Conservation (phyloP, 2,329 filamentous ascomycete species). For the Fusarium chaquense region DNA sequence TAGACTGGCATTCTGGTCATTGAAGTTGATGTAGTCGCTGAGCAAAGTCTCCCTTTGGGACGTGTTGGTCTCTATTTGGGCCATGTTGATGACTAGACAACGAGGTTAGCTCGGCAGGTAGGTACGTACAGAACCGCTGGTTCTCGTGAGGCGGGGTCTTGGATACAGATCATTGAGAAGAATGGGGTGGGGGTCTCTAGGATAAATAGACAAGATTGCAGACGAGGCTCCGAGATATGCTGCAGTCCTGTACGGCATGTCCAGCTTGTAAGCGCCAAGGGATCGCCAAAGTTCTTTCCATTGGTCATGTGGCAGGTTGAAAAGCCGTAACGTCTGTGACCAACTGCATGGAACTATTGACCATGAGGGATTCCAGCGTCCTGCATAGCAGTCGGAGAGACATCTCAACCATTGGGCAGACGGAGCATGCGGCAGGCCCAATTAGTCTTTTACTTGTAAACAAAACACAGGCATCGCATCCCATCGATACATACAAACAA, state of each 20-base stretch:
- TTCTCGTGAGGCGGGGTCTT: rapidly evolving
- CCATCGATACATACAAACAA: neutral
- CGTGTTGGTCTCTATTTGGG: neutral
- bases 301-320: neutral
- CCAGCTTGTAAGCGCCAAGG: neutral
- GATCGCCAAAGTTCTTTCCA: neutral
- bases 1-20: neutral
- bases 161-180: neutral
- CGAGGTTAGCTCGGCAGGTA: no score
- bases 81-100: neutral
- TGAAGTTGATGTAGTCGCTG: constrained; percentile 12
- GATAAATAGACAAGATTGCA: neutral
- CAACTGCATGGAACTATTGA: neutral
- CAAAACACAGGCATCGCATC: neutral
- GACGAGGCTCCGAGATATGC: neutral
- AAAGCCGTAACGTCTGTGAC: neutral
- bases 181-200: neutral
- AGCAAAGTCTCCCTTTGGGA: neutral
- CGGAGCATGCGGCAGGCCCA: neutral
- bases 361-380: no score
- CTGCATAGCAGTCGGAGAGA: neutral
- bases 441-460: no score
- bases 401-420: neutral
- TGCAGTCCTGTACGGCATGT: neutral
- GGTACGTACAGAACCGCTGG: rapidly evolving